These are phyloP conservation scores for Acanthamoeba sp. DNA, from an alignment of 208 protist genomes.

Conservation along the genomic window DNA sequence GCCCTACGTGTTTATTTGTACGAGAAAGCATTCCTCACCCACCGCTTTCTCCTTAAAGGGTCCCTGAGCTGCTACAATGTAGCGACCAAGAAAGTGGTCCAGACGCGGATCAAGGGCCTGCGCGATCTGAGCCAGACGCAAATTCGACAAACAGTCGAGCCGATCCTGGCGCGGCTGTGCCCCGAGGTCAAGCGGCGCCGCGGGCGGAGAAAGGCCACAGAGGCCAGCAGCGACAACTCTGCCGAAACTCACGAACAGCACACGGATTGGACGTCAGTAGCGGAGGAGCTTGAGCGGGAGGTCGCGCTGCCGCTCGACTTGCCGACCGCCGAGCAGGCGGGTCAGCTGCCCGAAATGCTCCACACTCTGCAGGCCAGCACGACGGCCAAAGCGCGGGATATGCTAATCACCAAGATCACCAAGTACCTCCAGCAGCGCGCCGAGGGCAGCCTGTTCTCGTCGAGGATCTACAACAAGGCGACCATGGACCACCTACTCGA, in stretches of 20 bases:
- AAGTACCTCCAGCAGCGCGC: background rate
- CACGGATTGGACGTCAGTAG: background rate
- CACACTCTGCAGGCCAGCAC: background rate
- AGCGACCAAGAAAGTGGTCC: background rate
- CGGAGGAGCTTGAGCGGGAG: background rate
- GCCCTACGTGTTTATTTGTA: background rate
- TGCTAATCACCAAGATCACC: constrained; percentile 19
- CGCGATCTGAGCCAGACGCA: background rate
- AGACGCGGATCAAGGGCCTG: background rate
- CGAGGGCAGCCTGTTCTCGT: background rate
- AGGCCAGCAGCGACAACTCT: background rate
- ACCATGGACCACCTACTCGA: background rate
- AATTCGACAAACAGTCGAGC: background rate
- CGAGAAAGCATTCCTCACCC: background rate
- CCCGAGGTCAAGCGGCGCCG: background rate
- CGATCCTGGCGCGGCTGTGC: background rate
- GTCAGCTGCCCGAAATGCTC: background rate
- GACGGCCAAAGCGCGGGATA: background rate
- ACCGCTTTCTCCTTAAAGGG: background rate
- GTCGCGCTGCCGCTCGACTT: background rate
- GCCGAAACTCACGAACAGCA: background rate
- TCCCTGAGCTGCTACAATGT: constrained; percentile 18
- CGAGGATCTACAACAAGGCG: constrained; percentile 5
- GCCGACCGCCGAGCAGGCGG: background rate
- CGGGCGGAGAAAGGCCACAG: background rate